A percentile compares a stretch with the other conserved stretches of the same genome.
phyloP scores from a whole-genome alignment of 2,329 filamentous ascomycete species.

The Escovopsis sp. region DNA sequence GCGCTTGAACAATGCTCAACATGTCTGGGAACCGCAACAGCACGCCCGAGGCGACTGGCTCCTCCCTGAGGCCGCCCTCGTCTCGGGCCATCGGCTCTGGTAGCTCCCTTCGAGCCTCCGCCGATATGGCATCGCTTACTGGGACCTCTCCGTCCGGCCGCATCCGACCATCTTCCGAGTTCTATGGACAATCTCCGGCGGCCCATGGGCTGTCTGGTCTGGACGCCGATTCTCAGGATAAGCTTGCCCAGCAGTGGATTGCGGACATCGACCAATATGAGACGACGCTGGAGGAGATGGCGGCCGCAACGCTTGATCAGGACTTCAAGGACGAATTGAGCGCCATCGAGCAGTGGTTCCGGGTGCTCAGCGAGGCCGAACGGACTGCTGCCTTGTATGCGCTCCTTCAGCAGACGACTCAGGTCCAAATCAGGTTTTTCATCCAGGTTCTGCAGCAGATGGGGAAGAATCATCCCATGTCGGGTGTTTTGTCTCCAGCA shows the following conservation, averaged over 20 bases:
- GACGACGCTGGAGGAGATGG: slow-evolving; percentile 98
- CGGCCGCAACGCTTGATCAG: slow-evolving; percentile 92
- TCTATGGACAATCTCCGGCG: slow-evolving; percentile 67
- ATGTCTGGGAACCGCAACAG: slow-evolving; percentile 83
- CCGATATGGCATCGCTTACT: slow-evolving; percentile 80
- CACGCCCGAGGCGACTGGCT: slow-evolving; percentile 79
- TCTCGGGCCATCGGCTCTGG: slow-evolving; percentile 63
- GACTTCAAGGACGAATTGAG: slow-evolving; percentile 99
- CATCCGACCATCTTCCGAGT: slow-evolving; percentile 88
- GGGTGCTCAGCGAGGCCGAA: slow-evolving; percentile 91
- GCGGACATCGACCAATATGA: slow-evolving; percentile 98
- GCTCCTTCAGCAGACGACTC: slow-evolving; percentile 91
- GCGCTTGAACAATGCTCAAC: slow-evolving; percentile 30
- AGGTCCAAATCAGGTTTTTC: slow-evolving; percentile 98
- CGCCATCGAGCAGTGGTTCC: slow-evolving; percentile 99
- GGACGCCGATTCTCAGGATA: slow-evolving; percentile 74
- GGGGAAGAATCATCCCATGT: slow-evolving; percentile 97
- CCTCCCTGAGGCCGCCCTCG: slow-evolving; percentile 68
- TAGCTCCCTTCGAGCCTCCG: slow-evolving; percentile 83
- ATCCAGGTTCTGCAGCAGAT: slow-evolving; percentile 98
- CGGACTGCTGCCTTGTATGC: slow-evolving; percentile 91
- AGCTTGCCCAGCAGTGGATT: slow-evolving; percentile 95
- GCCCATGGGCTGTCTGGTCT: slow-evolving; percentile 49
- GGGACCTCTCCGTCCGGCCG: slow-evolving; percentile 53
- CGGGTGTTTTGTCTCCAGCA: slow-evolving; percentile 80